phyloP scores from a whole-genome alignment of 306 rosid genomes.

The Medicago ruthenica region DNA sequence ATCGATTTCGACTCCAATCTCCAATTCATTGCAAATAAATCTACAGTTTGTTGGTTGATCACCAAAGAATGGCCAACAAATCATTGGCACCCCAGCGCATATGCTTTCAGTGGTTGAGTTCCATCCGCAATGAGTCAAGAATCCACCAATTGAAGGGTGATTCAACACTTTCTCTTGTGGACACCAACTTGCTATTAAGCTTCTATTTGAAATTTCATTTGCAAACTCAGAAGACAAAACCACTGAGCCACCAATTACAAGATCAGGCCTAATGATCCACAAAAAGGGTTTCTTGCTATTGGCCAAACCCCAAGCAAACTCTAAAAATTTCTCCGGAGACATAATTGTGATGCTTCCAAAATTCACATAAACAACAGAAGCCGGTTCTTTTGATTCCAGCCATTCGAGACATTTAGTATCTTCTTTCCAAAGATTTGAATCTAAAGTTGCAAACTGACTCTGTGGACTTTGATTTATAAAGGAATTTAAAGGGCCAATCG shows the following conservation, averaged over 20 bases:
- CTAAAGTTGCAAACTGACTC: background rate
- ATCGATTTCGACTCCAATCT: constrained; percentile 28
- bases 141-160: constrained; percentile 40
- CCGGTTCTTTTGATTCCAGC: constrained; percentile 17
- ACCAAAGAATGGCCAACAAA: constrained; percentile 32
- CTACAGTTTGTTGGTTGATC: constrained; percentile 38
- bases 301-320: constrained; percentile 43
- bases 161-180: constrained; percentile 42
- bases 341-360: constrained; percentile 35
- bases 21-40: constrained; percentile 38
- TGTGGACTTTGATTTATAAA: background rate
- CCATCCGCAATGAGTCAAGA: constrained; percentile 42
- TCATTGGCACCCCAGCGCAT: constrained; percentile 41
- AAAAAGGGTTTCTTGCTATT: constrained; percentile 37
- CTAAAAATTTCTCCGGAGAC: background rate
- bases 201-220: constrained; percentile 32
- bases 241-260: constrained; percentile 11
- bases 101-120: constrained; percentile 40
- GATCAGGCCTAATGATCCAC: constrained; percentile 41
- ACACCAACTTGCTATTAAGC: constrained; percentile 34
- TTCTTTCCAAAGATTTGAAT: constrained; percentile 32
- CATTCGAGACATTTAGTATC: constrained; percentile 29
- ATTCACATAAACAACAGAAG: constrained; percentile 33
- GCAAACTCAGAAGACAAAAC: constrained; percentile 18
- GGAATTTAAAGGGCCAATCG: constrained; percentile 27